Evolutionary conservation across 129 eudicot species (phyloP).

Genomic region (Helichrysum umbraculigerum): DNA sequence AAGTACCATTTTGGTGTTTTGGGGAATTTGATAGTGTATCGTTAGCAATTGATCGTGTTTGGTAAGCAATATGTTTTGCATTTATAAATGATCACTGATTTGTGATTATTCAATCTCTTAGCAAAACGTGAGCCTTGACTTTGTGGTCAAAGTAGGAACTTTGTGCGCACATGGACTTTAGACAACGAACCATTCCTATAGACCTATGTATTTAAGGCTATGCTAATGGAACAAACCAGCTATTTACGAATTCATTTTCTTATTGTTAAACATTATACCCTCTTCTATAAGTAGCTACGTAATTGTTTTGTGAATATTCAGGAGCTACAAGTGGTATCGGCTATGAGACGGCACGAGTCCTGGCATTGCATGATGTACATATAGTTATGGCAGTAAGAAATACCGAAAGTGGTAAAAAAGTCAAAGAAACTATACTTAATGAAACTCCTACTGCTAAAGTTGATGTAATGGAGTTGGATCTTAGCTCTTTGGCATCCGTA

Average conservation of each 20-base stretch:
- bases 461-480: conserved; percentile 88
- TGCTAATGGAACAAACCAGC: background rate
- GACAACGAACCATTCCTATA: background rate
- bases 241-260: background rate
- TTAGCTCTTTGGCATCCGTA: conserved; percentile 67
- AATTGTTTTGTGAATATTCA: conserved; percentile 26
- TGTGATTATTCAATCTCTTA: conserved; percentile 4
- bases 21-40: background rate
- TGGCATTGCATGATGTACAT: conserved; percentile 64
- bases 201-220: background rate
- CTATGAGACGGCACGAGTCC: conserved; percentile 60
- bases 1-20: background rate
- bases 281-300: background rate
- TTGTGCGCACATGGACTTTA: background rate
- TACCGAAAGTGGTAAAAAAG: conserved; percentile 47
- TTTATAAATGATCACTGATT: background rate
- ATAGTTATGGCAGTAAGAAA: conserved; percentile 85
- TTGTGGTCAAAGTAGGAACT: conserved; percentile 2
- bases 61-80: background rate
- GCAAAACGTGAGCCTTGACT: background rate
- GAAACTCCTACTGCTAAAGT: conserved; percentile 63
- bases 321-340: conserved; percentile 93
- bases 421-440: conserved; percentile 58
- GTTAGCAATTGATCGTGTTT: background rate
- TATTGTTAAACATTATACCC: background rate